Conservation (phyloP, 192 early-diverging fungal genomes). For the Coemansia sp. region DNA sequence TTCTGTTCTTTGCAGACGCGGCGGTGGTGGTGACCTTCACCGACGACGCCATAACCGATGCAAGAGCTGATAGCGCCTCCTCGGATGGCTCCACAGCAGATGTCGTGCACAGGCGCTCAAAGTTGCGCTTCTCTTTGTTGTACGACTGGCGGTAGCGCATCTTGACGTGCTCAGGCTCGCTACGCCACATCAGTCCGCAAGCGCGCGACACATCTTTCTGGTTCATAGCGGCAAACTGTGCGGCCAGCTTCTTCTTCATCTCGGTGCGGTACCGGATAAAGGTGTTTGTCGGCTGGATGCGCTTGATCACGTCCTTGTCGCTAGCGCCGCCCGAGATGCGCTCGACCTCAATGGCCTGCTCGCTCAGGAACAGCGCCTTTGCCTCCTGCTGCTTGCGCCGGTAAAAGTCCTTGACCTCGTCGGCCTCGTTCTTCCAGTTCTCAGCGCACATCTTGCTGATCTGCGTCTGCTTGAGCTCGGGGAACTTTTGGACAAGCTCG, state of each 20-base stretch:
- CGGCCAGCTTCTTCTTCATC: constrained; percentile 55
- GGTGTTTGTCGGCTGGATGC: constrained; percentile 59
- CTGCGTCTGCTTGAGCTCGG: constrained; percentile 57
- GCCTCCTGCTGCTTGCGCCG: constrained; percentile 55
- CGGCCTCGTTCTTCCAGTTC: constrained; percentile 55
- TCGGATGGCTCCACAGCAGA: constrained; percentile 46
- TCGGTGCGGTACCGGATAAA: constrained; percentile 62
- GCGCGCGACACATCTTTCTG: constrained; percentile 60
- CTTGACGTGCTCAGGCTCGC: constrained; percentile 57
- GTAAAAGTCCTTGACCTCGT: constrained; percentile 55
- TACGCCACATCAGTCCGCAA: constrained; percentile 59
- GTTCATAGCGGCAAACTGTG: constrained; percentile 56
- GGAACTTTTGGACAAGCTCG: constrained; percentile 46
- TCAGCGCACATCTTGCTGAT: constrained; percentile 60
- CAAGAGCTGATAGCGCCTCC: constrained; percentile 48
- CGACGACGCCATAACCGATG: constrained; percentile 29
- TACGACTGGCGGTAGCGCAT: constrained; percentile 59
- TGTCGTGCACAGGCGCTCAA: constrained; percentile 57
- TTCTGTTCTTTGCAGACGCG: constrained; percentile 16
- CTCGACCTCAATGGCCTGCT: constrained; percentile 55
- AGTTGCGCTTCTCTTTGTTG: constrained; percentile 58
- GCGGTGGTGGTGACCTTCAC: background rate
- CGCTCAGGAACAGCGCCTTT: constrained; percentile 48
- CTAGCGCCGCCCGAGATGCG: constrained; percentile 46
- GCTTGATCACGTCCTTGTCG: constrained; percentile 53